Base-by-base conservation (phyloP, 352 stramenopile genomes). In the Globisporangium uncinulatum region DNA sequence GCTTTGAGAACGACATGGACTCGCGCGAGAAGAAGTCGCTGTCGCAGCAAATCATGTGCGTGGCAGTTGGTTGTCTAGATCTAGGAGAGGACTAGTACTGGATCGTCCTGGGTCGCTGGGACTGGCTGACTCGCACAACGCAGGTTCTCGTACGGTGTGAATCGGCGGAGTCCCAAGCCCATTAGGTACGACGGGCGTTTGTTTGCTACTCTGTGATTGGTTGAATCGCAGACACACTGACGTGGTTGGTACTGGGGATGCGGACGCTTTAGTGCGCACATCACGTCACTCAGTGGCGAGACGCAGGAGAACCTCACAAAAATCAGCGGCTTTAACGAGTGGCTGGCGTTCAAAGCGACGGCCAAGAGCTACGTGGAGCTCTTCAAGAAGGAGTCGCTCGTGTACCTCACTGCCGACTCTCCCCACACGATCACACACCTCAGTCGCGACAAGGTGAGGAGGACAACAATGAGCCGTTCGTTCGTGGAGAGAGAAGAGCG, bases 401-500 rank as follows among this genome's bases (percentile, higher is more conserved):
- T 99, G 17, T 99, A 99, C 65, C 70, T 99, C 31, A 98, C 94
- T 3, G 92, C 91, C 6, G 96, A 99, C 70, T 97, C 92, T 9
- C 77, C 92, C 11, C 96, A 97, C 65, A 94, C 81, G 24, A 81
- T 98, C 59, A 86, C 84, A 17, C 72, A 86, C 34, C 69, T 98
- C 20, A 79, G 94, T 53, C 73, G 82, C 37, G 77, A 91, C 62
- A 95, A 97, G 63, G 83, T 83, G 53, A 4, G 29, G 15, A 20
- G 5, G 9, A 42, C n/a, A 6, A 8, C n/a, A 29, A 9, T 46
- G 10, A 29, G 24, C 24, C 24, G 24, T 29, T 29, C 24, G 24
- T 29, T 29, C 24, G 24, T 29, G 24, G 24, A 29, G 24, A 29
- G 24, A 29, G 15, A 7, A 10, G 14, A 13, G 49, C 20, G 14